Percentiles rank a stretch among this genome's conserved stretches.
These are phyloP conservation scores for Ilyonectria destructans DNA, from an alignment of 2,329 filamentous ascomycete genomes.

Conservation along the genomic window DNA sequence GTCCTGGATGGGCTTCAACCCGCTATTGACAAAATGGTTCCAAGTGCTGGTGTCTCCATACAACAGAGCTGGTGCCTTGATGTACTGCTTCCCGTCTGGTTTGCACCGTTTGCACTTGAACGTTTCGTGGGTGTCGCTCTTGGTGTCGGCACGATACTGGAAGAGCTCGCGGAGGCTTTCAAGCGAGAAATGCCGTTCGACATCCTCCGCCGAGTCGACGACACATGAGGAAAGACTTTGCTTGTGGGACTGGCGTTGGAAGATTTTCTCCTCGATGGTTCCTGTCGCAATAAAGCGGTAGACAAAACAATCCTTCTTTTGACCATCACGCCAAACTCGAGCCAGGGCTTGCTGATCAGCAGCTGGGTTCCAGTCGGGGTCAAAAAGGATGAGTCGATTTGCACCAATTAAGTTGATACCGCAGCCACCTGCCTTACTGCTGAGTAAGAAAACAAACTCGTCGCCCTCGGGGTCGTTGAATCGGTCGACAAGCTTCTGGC, in stretches of 20 bases:
- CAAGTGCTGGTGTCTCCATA: conserved; percentile 99
- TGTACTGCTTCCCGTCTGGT: conserved; percentile 86
- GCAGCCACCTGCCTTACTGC: conserved; percentile 96
- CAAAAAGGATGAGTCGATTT: conserved; percentile 95
- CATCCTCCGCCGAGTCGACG: conserved; percentile 96
- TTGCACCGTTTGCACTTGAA: conserved; percentile 98
- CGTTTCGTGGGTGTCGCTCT: conserved; percentile 96
- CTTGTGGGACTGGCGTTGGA: conserved; percentile 98
- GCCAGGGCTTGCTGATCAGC: conserved; percentile 97
- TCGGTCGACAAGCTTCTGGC: conserved; percentile 96
- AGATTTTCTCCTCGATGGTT: conserved; percentile 99
- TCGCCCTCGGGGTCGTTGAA: conserved; percentile 94
- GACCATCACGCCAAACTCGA: conserved; percentile 98
- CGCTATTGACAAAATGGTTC: conserved; percentile 95
- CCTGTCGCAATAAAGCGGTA: conserved; percentile 99
- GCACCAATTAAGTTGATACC: conserved; percentile 96
- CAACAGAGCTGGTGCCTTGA: conserved; percentile 95
- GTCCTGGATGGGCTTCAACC: conserved; percentile 89
- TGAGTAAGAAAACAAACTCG: conserved; percentile 96
- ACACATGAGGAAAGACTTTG: conserved; percentile 97
- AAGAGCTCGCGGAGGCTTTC: conserved; percentile 95
- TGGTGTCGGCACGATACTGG: conserved; percentile 89
- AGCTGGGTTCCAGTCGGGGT: conserved; percentile 98
- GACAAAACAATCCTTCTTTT: conserved; percentile 99
- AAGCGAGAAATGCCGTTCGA: conserved; percentile 95